Conservation (phyloP, 2,329 filamentous ascomycete genomes). For the Aspergillus alliaceus region DNA sequence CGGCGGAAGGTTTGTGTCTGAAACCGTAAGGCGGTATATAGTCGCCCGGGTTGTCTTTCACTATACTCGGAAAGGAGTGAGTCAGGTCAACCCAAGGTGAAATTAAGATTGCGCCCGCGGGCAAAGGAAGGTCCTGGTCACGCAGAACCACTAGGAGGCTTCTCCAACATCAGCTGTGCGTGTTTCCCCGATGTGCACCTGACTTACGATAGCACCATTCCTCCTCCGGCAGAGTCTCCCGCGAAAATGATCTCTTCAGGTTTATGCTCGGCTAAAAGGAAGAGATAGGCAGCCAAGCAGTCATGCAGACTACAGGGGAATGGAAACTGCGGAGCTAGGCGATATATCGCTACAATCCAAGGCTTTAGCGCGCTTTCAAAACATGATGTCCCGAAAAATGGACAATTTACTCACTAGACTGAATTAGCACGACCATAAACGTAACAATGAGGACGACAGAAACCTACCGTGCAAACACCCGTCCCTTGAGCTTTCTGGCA, state of each 20-base stretch:
- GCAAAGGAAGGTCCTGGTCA: constrained; percentile 78
- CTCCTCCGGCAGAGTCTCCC: constrained; percentile 90
- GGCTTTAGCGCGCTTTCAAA: constrained; percentile 12
- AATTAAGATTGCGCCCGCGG: constrained; percentile 85
- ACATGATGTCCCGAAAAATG: not conserved
- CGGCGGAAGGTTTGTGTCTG: constrained; percentile 80
- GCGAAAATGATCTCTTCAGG: constrained; percentile 81
- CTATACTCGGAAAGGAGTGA: constrained; percentile 92
- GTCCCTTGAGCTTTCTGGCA: constrained; percentile 87
- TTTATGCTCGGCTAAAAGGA: constrained; percentile 73
- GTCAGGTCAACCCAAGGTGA: constrained; percentile 96
- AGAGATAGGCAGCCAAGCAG: constrained; percentile 83
- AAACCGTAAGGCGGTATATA: constrained; percentile 90
- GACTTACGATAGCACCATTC: constrained; percentile 71
- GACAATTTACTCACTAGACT: constrained; percentile 20
- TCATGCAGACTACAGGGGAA: constrained; percentile 93
- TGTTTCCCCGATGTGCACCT: not conserved
- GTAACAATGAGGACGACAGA: not conserved
- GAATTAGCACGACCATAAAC: constrained; percentile 16
- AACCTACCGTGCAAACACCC: constrained; percentile 70
- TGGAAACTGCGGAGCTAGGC: constrained; percentile 88
- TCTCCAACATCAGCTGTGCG: constrained; percentile 29
- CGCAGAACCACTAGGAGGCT: constrained; percentile 74
- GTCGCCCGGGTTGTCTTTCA: constrained; percentile 69
- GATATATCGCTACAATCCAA: constrained; percentile 61